Conservation (phyloP, 139 green algal species). For the Pycnococcus provasolii region DNA sequence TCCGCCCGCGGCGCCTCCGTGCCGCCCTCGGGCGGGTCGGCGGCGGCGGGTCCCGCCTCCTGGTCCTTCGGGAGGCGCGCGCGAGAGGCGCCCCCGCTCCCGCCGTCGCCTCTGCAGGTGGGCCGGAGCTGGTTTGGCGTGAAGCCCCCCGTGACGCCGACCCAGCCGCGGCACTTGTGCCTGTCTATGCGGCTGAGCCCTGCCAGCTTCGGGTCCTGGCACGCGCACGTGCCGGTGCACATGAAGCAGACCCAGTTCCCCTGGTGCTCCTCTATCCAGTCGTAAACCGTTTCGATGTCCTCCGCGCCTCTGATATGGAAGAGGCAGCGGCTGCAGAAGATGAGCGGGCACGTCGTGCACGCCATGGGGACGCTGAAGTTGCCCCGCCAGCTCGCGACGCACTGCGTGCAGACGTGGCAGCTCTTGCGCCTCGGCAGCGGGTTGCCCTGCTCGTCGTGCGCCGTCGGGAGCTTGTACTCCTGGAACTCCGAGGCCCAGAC, state of each 20-base stretch:
- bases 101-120: too few relatives aligned
- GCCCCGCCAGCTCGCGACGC: conserved; percentile 2
- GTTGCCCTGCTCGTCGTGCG: background rate
- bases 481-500: background rate
- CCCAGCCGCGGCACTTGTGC: background rate
- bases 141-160: background rate
- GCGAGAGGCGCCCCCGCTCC: too few relatives aligned
- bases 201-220: background rate
- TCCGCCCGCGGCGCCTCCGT: too few relatives aligned
- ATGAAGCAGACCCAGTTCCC: conserved; percentile 1
- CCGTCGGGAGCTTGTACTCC: background rate
- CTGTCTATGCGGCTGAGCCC: background rate
- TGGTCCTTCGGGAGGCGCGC: too few relatives aligned
- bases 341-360: background rate
- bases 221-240: conserved; percentile 7
- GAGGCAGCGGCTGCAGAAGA: conserved; percentile 13
- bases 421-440: background rate
- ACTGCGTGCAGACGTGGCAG: conserved; percentile 15
- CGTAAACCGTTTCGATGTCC: conserved; percentile 7
- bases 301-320: conserved; percentile 5
- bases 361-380: conserved; percentile 4
- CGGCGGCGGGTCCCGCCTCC: too few relatives aligned
- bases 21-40: too few relatives aligned
- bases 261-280: conserved; percentile 3
- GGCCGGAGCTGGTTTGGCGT: background rate